Evolutionary conservation across 192 early-diverging fungal genomes (phyloP), one percentile per base, ranked within the genome.

Genomic region (Fimicolochytrium jonesii): DNA sequence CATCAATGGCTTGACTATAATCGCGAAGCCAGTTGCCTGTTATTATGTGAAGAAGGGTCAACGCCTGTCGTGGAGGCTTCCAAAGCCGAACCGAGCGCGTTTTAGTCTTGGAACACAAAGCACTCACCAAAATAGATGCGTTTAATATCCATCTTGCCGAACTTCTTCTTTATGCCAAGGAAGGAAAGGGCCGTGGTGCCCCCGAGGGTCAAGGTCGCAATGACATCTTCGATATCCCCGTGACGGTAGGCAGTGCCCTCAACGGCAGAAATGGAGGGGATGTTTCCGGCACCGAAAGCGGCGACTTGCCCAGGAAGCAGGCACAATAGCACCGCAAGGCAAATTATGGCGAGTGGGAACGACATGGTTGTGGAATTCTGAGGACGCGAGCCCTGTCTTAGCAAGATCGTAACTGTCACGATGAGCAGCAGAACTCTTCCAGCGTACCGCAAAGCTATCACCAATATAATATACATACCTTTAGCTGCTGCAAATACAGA

Each of bases 211-310:
- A 64, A 10, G 0, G 49, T 36, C 22, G 61, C 61, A 18, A 66
- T 31, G 9, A 66, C 45, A 60, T 39, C 65, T 36, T 60, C 66
- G 29, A 68, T 68, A 41, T 68, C 66, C 18, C 66, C 66, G 46
- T 68, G 66, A 17, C 66, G 35, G 54, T 63, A 68, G 17, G 66
- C 66, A 31, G 52, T 61, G 22, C 50, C 66, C 35, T 68, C 66
- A 30, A 68, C 17, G 20, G 20, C 31, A 6, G 59, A 13, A 17
- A 62, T 31, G 20, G 66, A 62, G 5, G 66, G 59, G 39, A 68
- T 63, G 54, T 68, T 68, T 6, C 66, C 66, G 9, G 66, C 66
- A 25, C 66, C 66, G 33, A 68, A 68, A 7, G 64, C 64, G 23
- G 22, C 30, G 17, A 50, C 59, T 2, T 30, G 39, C 22, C 30